Evolutionary conservation across 1,139 yeast genomes (phyloP).

Genomic region (Protomyces pachydermus): DNA sequence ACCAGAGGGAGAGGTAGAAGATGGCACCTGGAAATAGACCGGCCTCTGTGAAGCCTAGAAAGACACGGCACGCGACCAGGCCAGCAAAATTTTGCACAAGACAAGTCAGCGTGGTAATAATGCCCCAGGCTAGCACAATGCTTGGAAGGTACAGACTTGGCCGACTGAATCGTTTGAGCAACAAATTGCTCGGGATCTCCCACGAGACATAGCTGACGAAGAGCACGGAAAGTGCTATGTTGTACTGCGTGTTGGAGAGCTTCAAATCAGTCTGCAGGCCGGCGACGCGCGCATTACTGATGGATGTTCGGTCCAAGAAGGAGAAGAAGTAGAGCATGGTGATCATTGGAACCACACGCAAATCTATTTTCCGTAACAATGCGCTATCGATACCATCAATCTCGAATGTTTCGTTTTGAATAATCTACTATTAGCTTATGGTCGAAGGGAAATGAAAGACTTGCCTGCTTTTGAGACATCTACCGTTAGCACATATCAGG

Average conservation of each 20-base stretch:
- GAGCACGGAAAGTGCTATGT: conserved; percentile 52
- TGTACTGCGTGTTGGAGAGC: conserved; percentile 49
- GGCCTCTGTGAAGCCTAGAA: conserved; percentile 56
- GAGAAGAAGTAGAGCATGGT: conserved; percentile 52
- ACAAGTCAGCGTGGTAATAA: conserved; percentile 48
- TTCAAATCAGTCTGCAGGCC: conserved; percentile 52
- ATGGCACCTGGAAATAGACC: conserved; percentile 55
- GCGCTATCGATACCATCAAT: conserved; percentile 32
- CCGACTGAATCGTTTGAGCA: conserved; percentile 43
- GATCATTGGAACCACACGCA: conserved; percentile 53
- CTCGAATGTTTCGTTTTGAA: not conserved
- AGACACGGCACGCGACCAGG: conserved; percentile 47
- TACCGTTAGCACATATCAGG: not conserved
- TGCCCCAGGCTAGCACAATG: conserved; percentile 55
- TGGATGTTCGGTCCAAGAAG: conserved; percentile 56
- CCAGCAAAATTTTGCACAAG: conserved; percentile 36
- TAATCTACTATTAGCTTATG: not conserved
- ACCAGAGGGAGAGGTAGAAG: conserved; percentile 39
- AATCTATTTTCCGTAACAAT: conserved; percentile 49
- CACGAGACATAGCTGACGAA: conserved; percentile 59
- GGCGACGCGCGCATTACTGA: conserved; percentile 58
- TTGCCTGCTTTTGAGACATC: not conserved
- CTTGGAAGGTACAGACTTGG: conserved; percentile 53
- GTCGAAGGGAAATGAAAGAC: not conserved
- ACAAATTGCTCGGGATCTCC: conserved; percentile 55